These are phyloP conservation scores for Pichia terricola DNA, from an alignment of 1,139 yeast genomes.

Conservation along the genomic window DNA sequence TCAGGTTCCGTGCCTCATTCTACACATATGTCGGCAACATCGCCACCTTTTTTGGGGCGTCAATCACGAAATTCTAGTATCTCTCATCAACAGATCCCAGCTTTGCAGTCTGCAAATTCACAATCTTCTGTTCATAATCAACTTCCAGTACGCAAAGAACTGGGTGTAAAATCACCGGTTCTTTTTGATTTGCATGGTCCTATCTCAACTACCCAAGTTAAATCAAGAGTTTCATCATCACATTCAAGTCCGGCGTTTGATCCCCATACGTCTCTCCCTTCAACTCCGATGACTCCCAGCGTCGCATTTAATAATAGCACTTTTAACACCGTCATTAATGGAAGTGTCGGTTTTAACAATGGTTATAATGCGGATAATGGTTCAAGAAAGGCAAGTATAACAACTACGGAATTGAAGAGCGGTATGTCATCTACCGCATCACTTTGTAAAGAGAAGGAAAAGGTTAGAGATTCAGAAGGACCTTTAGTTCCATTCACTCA, in stretches of 20 bases:
- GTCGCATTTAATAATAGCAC: neutral
- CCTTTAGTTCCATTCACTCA: constrained; percentile 71
- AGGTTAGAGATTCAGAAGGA: constrained; percentile 24
- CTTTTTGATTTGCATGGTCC: neutral
- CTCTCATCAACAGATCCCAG: neutral
- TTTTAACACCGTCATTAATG: too few species aligned
- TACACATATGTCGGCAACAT: neutral
- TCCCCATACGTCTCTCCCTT: neutral
- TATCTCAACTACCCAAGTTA: neutral
- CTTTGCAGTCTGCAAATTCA: neutral
- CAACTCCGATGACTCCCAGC: neutral
- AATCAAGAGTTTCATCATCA: neutral
- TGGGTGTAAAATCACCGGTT: neutral
- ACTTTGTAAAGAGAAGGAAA: neutral
- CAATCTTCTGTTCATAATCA: neutral
- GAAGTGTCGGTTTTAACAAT: neutral
- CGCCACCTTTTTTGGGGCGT: neutral
- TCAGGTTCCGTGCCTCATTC: too few species aligned
- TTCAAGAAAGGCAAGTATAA: neutral
- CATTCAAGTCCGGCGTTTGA: neutral
- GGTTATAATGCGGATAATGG: neutral
- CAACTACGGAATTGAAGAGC: constrained; percentile 3
- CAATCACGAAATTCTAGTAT: neutral
- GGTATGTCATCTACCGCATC: constrained; percentile 7
- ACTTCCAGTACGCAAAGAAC: too few species aligned